These are phyloP conservation scores for Dothiorella sarmentorum DNA, from an alignment of 2,329 filamentous ascomycete genomes.

Conservation along the genomic window DNA sequence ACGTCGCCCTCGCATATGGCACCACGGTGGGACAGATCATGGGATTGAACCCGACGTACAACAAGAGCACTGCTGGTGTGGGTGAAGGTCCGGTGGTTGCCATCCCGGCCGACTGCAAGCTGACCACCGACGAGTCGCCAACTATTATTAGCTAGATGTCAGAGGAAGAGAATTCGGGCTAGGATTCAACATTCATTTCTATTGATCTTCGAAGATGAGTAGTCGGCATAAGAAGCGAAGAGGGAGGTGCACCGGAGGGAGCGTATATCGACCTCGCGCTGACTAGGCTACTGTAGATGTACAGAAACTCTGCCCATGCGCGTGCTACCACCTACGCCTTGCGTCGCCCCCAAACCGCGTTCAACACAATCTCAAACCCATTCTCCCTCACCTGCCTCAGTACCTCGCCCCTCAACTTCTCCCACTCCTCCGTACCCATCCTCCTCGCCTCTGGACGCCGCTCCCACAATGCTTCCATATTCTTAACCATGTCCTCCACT, in stretches of 20 bases:
- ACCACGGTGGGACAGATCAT: conserved; percentile 19
- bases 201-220: too few relatives aligned
- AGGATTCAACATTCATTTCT: too few relatives aligned
- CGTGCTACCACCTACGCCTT: not conserved
- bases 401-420: not conserved
- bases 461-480: not conserved
- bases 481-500: not conserved
- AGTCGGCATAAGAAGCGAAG: too few relatives aligned
- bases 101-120: not conserved
- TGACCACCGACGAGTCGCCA: too few relatives aligned
- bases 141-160: too few relatives aligned
- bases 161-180: too few relatives aligned
- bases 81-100: not conserved
- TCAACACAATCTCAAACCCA: not conserved
- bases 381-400: not conserved
- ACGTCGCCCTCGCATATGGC: conserved; percentile 11
- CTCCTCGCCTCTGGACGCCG: not conserved
- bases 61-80: conserved; percentile 1
- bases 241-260: too few relatives aligned
- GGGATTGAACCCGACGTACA: conserved; percentile 14
- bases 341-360: not conserved
- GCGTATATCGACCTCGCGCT: too few relatives aligned
- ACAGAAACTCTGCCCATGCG: too few relatives aligned
- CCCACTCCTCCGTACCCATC: not conserved
- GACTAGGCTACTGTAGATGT: too few relatives aligned